Conservation (phyloP, 768 basidiomycete species). For the Pulveroboletus ravenelii region DNA sequence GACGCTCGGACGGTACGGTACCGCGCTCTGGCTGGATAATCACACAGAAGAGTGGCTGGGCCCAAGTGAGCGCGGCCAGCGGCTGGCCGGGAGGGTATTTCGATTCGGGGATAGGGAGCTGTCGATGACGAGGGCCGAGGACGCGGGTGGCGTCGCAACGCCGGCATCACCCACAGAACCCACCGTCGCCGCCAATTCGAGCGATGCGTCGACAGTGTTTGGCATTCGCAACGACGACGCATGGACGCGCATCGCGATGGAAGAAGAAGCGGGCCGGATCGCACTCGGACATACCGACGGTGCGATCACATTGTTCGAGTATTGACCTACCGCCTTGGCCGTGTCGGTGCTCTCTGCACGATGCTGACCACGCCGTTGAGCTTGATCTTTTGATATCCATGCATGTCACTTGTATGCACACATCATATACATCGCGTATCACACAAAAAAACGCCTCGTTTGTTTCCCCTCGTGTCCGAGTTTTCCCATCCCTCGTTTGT, state of each 20-base stretch:
- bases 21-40: constrained; percentile 62
- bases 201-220: constrained; percentile 36
- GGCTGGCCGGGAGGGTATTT: constrained; percentile 45
- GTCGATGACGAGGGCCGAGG: not conserved
- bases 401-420: not conserved
- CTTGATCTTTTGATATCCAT: no score
- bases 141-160: not conserved
- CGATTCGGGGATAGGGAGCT: no score
- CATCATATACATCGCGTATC: not conserved
- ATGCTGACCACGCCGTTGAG: not conserved
- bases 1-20: constrained; percentile 53
- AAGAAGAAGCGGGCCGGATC: constrained; percentile 36
- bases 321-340: constrained; percentile 13
- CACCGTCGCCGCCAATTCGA: not conserved
- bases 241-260: constrained; percentile 44
- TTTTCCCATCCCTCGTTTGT: not conserved
- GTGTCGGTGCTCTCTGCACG: no score
- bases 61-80: constrained; percentile 49
- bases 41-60: constrained; percentile 49
- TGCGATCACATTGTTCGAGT: constrained; percentile 48
- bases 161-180: not conserved
- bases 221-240: constrained; percentile 40
- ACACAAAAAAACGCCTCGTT: not conserved
- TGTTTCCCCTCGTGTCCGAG: no score
- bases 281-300: constrained; percentile 39